A percentile compares a stretch with the other conserved stretches of the same genome.
These are phyloP conservation scores for Phytophthora nicotianae DNA, from an alignment of 352 stramenopile species.

Conservation along the genomic window DNA sequence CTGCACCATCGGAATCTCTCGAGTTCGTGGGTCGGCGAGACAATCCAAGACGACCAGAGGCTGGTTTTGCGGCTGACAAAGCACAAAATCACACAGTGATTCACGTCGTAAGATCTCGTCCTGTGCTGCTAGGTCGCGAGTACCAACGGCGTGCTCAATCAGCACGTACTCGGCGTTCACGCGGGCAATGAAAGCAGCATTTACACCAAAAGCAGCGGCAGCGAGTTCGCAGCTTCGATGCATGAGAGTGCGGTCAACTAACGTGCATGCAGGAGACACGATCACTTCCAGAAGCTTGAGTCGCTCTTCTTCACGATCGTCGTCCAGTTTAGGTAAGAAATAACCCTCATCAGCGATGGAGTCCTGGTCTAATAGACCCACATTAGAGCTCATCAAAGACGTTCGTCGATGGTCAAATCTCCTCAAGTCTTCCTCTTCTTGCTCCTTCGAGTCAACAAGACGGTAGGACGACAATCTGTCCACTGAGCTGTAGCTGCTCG, in stretches of 20 bases:
- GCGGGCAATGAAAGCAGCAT: slow-evolving; percentile 56
- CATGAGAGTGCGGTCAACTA: slow-evolving; percentile 65
- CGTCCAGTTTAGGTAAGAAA: slow-evolving; percentile 48
- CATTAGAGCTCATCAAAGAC: slow-evolving; percentile 58
- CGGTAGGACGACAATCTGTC: slow-evolving; percentile 21
- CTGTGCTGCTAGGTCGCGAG: slow-evolving; percentile 25
- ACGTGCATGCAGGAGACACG: slow-evolving; percentile 59
- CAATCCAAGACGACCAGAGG: slow-evolving; percentile 59
- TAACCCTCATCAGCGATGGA: slow-evolving; percentile 44
- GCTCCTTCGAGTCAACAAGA: slow-evolving; percentile 32
- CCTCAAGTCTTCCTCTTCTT: slow-evolving; percentile 32
- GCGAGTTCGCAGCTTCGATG: slow-evolving; percentile 58
- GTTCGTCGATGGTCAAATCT: slow-evolving; percentile 44
- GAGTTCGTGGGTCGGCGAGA: slow-evolving; percentile 47
- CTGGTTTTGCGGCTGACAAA: slow-evolving; percentile 47
- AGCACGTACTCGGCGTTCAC: slow-evolving; percentile 53
- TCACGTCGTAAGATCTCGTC: slow-evolving; percentile 48
- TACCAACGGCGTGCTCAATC: slow-evolving; percentile 57
- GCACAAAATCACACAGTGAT: slow-evolving; percentile 63
- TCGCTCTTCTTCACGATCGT: slow-evolving; percentile 43
- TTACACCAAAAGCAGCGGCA: slow-evolving; percentile 49
- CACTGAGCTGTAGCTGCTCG: slow-evolving; percentile 52
- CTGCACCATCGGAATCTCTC: slow-evolving; percentile 62
- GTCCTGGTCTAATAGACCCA: slow-evolving; percentile 56
- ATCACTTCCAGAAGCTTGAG: slow-evolving; percentile 58